Percentiles rank a stretch among this genome's conserved stretches.
Evolutionary conservation across 2,329 filamentous ascomycete genomes (phyloP).

Genomic region (Fusarium sp.): DNA sequence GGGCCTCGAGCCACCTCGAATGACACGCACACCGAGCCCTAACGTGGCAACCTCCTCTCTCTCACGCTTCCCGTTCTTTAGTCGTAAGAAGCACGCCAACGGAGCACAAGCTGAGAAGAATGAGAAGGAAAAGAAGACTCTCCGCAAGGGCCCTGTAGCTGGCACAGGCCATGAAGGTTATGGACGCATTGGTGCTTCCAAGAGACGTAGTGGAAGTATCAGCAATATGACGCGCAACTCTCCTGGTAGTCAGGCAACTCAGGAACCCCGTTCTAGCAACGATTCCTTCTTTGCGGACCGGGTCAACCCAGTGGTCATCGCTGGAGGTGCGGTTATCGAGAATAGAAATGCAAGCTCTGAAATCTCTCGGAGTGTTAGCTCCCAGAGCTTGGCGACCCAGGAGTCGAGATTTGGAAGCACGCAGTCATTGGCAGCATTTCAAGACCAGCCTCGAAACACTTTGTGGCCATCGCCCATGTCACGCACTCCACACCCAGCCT

Average conservation of each 20-base stretch:
- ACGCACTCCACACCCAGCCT: conserved; percentile 43
- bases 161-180: conserved; percentile 96
- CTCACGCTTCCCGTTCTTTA: conserved; percentile 81
- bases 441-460: conserved; percentile 55
- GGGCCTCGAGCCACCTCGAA: conserved; percentile 31
- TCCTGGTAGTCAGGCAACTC: conserved; percentile 57
- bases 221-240: conserved; percentile 59
- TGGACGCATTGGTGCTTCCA: conserved; percentile 69
- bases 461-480: conserved; percentile 67
- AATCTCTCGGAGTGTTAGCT: conserved; percentile 60
- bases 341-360: conserved; percentile 67
- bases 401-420: conserved; percentile 53
- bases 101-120: conserved; percentile 62
- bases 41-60: conserved; percentile 65
- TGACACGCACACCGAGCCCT: conserved; percentile 62
- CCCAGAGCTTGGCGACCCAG: conserved; percentile 56
- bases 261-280: conserved; percentile 60
- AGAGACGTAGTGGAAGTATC: conserved; percentile 72
- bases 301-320: conserved; percentile 73
- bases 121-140: conserved; percentile 50
- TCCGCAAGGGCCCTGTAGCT: conserved; percentile 82
- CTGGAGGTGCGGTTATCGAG: conserved; percentile 70
- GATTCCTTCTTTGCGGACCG: conserved; percentile 70
- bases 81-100: conserved; percentile 73
- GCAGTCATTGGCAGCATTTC: conserved; percentile 53